A percentile compares a stretch with the other conserved stretches of the same genome.
Conservation (phyloP, 2,329 filamentous ascomycete genomes). For the Penicillium sp. region DNA sequence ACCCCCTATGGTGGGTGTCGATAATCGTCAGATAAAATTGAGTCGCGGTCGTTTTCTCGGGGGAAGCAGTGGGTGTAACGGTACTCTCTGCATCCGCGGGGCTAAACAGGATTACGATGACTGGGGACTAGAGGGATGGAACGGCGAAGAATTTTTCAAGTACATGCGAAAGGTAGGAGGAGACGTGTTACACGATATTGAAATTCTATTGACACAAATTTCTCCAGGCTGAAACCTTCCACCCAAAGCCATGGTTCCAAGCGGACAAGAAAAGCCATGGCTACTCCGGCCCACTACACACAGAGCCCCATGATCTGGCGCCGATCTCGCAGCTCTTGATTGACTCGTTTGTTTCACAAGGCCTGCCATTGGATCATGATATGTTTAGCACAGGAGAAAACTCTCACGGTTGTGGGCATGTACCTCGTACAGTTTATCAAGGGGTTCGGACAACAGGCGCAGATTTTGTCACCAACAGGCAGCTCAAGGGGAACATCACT, state of each 20-base stretch:
- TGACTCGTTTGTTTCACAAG: constrained; percentile 58
- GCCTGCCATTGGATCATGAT: constrained; percentile 57
- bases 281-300: constrained; percentile 55
- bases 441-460: constrained; percentile 57
- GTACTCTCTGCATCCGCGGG: constrained; percentile 48
- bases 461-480: constrained; percentile 55
- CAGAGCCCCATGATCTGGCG: constrained; percentile 60
- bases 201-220: no score
- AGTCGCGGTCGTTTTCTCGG: constrained; percentile 49
- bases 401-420: constrained; percentile 60
- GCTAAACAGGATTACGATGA: constrained; percentile 55
- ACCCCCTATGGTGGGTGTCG: constrained; percentile 42
- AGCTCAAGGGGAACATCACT: constrained; percentile 48
- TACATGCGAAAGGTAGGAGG: constrained; percentile 57
- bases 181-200: background rate
- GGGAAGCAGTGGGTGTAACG: constrained; percentile 48
- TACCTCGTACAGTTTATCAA: constrained; percentile 54
- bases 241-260: constrained; percentile 60
- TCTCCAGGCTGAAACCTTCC: constrained; percentile 58
- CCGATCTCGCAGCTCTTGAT: constrained; percentile 60
- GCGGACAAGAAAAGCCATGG: constrained; percentile 54
- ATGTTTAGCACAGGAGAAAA: constrained; percentile 60
- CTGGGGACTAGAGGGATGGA: constrained; percentile 58
- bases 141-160: constrained; percentile 58
- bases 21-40: constrained; percentile 47